phyloP scores from a whole-genome alignment of 306 rosid species.

The Morella rubra region DNA sequence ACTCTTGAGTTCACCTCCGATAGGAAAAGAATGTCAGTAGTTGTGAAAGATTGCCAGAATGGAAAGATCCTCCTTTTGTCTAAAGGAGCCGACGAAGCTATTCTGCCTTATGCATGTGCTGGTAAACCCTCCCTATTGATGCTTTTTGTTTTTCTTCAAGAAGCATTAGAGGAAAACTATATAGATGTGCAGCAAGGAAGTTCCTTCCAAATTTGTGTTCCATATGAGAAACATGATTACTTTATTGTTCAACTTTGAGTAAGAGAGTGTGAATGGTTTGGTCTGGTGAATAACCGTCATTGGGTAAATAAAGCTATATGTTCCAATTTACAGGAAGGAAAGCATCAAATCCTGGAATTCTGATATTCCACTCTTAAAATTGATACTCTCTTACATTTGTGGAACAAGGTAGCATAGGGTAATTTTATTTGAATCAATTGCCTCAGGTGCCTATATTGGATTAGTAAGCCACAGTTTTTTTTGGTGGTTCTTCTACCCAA shows the following conservation, averaged over 20 bases:
- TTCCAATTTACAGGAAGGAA: neutral
- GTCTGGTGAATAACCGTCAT: neutral
- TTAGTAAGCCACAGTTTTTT: neutral
- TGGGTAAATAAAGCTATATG: neutral
- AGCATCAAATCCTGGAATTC: neutral
- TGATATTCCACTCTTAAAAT: neutral
- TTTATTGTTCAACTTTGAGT: neutral
- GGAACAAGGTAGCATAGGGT: neutral
- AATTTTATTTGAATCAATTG: neutral
- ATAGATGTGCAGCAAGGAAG: neutral
- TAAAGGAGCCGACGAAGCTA: constrained; percentile 97
- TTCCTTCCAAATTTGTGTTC: neutral
- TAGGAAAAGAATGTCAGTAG: constrained; percentile 96
- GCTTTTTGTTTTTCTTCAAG: constrained; percentile 16
- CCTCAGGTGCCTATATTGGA: neutral
- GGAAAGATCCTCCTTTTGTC: constrained; percentile 84
- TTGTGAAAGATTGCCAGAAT: constrained; percentile 79
- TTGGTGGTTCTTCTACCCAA: neutral
- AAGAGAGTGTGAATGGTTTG: neutral
- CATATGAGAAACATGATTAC: neutral
- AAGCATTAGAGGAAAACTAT: constrained; percentile 9
- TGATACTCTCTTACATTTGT: neutral
- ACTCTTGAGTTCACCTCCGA: constrained; percentile 95
- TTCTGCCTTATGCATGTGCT: constrained; percentile 70
- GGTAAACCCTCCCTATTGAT: constrained; percentile 45